A percentile compares a stretch with the other conserved stretches of the same genome.
These are phyloP conservation scores for Filosporella fistucella DNA, from an alignment of 495 filamentous ascomycete genomes.

Conservation along the genomic window DNA sequence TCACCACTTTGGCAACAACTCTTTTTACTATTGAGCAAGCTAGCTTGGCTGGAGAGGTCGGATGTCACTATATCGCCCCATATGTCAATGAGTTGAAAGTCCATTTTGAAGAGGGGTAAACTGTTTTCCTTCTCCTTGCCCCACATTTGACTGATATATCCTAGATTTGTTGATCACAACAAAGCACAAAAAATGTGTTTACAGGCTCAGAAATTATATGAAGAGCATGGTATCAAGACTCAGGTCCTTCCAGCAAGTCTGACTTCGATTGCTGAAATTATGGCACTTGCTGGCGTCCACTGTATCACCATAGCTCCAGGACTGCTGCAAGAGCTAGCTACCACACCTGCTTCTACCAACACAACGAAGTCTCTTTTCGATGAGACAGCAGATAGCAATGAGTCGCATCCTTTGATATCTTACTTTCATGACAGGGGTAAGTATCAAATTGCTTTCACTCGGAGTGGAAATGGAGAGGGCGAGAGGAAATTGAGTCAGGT, in stretches of 20 bases:
- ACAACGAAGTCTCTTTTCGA: slow-evolving; percentile 13
- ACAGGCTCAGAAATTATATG: slow-evolving; percentile 49
- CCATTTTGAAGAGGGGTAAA: slow-evolving; percentile 50
- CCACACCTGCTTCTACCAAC: slow-evolving; percentile 25
- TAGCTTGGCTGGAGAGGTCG: slow-evolving; percentile 47
- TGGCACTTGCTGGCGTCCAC: slow-evolving; percentile 49
- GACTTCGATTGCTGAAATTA: slow-evolving; percentile 51
- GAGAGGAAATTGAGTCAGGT: slow-evolving; percentile 46
- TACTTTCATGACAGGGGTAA: slow-evolving; percentile 37
- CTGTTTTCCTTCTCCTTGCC: background rate
- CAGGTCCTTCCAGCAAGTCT: slow-evolving; percentile 53
- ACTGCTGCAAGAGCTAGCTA: slow-evolving; percentile 42
- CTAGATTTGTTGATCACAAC: slow-evolving; percentile 39
- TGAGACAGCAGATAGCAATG: slow-evolving; percentile 22
- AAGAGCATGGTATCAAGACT: slow-evolving; percentile 34
- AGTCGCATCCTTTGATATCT: slow-evolving; percentile 17
- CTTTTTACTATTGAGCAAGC: slow-evolving; percentile 57
- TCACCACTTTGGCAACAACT: slow-evolving; percentile 56
- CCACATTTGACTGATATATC: background rate
- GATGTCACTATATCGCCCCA: slow-evolving; percentile 56
- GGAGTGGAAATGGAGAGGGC: slow-evolving; percentile 40
- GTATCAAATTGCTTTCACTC: slow-evolving; percentile 47
- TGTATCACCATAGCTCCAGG: slow-evolving; percentile 53
- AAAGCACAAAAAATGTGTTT: slow-evolving; percentile 45
- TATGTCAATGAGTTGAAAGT: slow-evolving; percentile 64